Evolutionary conservation across 305 asterid genomes (phyloP).

Genomic region (Salvia sclarea): DNA sequence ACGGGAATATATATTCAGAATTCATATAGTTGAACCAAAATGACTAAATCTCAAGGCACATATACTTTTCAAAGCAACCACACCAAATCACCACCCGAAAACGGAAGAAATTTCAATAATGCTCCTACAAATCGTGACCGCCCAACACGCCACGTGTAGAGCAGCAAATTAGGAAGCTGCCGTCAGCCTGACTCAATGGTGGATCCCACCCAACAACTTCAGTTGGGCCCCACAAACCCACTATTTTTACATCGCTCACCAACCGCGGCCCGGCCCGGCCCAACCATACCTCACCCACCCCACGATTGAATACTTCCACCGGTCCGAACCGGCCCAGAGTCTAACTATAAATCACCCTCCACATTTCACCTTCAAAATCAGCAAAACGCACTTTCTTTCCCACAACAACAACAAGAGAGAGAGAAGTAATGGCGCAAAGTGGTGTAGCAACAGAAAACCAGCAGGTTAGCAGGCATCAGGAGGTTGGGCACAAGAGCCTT

Average conservation of each 20-base stretch:
- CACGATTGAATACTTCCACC: constrained; percentile 4
- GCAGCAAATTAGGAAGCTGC: not conserved
- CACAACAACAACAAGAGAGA: not conserved
- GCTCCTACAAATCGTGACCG: constrained; percentile 1
- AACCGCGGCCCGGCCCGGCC: constrained; percentile 46
- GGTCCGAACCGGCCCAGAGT: constrained; percentile 38
- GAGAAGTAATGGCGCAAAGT: constrained; percentile 44
- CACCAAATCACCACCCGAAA: constrained; percentile 13
- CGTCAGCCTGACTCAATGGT: constrained; percentile 20
- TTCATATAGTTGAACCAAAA: not conserved
- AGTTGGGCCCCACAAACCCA: constrained; percentile 18
- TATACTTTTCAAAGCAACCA: not conserved
- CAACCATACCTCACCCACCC: constrained; percentile 35
- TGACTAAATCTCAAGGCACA: not conserved
- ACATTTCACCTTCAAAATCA: constrained; percentile 20
- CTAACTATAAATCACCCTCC: constrained; percentile 36
- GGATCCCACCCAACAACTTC: constrained; percentile 36
- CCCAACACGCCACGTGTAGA: constrained; percentile 27
- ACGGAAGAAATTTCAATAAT: not conserved
- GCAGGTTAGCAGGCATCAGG: constrained; percentile 52
- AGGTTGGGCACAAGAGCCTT: constrained; percentile 81
- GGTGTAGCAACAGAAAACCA: constrained; percentile 33
- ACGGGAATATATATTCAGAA: too few relatives aligned
- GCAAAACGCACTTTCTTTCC: not conserved
- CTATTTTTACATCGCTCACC: constrained; percentile 34